A percentile compares a stretch with the other conserved stretches of the same genome.
phyloP scores from a whole-genome alignment of 352 stramenopile species.

The Globisporangium paddicum region DNA sequence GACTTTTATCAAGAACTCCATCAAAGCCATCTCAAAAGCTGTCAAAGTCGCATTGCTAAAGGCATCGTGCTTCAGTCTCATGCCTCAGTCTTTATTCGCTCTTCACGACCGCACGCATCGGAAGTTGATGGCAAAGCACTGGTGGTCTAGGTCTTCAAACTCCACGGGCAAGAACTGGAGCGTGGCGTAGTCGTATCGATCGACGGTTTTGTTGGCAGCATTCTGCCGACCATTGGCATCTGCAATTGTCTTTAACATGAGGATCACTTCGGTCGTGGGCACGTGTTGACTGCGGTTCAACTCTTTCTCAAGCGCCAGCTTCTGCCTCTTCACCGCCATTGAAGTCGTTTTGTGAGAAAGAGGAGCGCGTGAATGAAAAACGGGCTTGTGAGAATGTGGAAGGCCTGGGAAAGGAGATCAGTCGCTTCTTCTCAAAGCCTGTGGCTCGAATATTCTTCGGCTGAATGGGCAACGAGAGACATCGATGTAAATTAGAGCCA shows the following conservation, averaged over 20 bases:
- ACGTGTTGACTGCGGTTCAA: neutral
- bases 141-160: neutral
- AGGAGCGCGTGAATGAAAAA: neutral
- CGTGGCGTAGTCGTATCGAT: neutral
- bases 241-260: neutral
- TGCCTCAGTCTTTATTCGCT: too few species aligned
- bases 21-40: too few species aligned
- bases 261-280: neutral
- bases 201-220: neutral
- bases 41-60: too few species aligned
- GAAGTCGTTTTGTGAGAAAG: neutral
- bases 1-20: neutral
- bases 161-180: neutral
- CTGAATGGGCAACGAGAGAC: too few species aligned
- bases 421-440: too few species aligned
- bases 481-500: too few species aligned
- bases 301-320: neutral
- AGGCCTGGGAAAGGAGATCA: neutral
- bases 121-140: neutral
- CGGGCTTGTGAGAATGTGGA: neutral
- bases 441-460: too few species aligned
- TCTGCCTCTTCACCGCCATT: neutral
- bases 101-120: too few species aligned
- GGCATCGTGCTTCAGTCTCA: too few species aligned
- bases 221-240: neutral